These are phyloP conservation scores for Gillenia trifoliata DNA, from an alignment of 306 rosid species.

Conservation along the genomic window DNA sequence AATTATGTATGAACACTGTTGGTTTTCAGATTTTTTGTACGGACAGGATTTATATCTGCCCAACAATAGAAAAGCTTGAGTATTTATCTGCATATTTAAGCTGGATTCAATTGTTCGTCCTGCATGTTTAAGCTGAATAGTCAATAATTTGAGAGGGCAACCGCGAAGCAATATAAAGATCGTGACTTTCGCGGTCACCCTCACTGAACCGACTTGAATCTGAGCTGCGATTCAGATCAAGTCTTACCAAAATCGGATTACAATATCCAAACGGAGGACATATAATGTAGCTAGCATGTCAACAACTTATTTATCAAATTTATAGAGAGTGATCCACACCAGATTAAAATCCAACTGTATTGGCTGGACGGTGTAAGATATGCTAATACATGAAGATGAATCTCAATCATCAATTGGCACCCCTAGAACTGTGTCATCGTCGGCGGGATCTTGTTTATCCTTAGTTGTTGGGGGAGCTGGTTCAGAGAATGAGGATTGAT, in stretches of 20 bases:
- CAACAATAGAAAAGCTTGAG: background rate
- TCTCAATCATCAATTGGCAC: constrained; percentile 22
- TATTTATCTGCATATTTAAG: background rate
- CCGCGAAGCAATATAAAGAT: no score
- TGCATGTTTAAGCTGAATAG: no score
- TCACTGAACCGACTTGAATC: no score
- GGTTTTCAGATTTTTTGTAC: background rate
- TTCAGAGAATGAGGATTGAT: constrained; percentile 16
- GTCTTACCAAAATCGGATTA: background rate
- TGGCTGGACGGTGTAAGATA: background rate
- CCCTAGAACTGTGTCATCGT: constrained; percentile 11
- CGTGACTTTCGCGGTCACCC: no score
- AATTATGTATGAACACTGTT: background rate
- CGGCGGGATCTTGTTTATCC: background rate
- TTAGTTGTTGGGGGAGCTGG: constrained; percentile 16
- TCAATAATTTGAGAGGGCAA: no score
- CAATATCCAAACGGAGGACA: no score
- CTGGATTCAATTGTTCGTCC: background rate
- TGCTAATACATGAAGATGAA: background rate
- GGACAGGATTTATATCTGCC: background rate
- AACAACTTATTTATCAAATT: background rate
- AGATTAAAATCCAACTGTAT: background rate
- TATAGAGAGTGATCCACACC: background rate
- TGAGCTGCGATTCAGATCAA: no score
- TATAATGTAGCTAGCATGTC: background rate